phyloP scores from a whole-genome alignment of 2,329 filamentous ascomycete genomes.

The Aspergillus brunneoviolaceus region DNA sequence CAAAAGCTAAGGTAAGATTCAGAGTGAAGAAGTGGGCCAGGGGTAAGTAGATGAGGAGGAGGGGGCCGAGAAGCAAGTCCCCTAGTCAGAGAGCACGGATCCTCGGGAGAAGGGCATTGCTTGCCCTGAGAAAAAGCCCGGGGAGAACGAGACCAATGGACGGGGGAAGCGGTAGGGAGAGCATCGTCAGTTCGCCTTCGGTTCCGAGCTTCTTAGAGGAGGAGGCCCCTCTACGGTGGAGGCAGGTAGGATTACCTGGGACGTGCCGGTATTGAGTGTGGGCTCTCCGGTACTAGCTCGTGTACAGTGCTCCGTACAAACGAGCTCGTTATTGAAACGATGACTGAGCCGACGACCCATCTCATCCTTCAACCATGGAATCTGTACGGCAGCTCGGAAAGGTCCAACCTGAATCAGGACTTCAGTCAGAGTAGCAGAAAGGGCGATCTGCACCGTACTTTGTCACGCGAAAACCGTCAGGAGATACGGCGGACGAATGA shows the following conservation, averaged over 20 bases:
- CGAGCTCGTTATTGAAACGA: not conserved
- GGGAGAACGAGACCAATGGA: not conserved
- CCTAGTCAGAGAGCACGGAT: not conserved
- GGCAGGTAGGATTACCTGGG: not conserved
- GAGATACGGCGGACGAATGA: slow-evolving; percentile 17
- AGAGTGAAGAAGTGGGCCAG: slow-evolving; percentile 5
- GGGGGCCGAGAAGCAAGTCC: not conserved
- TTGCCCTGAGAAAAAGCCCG: not conserved
- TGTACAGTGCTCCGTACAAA: not conserved
- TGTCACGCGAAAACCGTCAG: slow-evolving; percentile 22
- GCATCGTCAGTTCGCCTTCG: not conserved
- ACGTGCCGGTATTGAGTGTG: not conserved
- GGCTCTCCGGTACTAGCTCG: not conserved
- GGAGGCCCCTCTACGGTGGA: not conserved
- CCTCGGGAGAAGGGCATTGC: not conserved
- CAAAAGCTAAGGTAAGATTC: not conserved
- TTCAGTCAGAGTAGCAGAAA: slow-evolving; percentile 15
- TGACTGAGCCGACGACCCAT: not conserved
- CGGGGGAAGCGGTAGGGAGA: not conserved
- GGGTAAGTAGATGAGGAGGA: not conserved
- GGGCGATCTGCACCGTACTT: slow-evolving; percentile 24
- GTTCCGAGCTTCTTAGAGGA: slow-evolving; percentile 7
- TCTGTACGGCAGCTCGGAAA: not conserved
- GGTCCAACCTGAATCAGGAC: slow-evolving; percentile 2
- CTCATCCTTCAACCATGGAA: slow-evolving; percentile 6